These are phyloP conservation scores for Magnolia sinica DNA, from an alignment of 164 flowering plant genomes.

Conservation along the genomic window DNA sequence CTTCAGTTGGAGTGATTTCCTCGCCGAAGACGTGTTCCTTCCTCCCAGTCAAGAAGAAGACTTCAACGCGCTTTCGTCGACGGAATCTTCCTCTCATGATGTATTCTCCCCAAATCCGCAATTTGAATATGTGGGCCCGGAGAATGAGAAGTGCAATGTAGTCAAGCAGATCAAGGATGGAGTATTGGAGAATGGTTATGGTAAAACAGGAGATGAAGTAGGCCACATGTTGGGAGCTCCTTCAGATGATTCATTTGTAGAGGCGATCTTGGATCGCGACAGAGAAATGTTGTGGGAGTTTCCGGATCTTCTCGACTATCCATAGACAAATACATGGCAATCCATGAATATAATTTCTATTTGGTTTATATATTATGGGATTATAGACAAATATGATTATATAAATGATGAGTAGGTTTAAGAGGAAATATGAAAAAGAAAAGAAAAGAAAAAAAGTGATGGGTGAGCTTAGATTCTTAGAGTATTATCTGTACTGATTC, in stretches of 20 bases:
- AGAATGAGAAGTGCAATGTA: background rate
- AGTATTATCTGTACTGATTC: too few relatives aligned
- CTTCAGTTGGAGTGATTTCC: constrained; percentile 50
- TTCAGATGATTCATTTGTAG: constrained; percentile 57
- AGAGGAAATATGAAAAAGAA: background rate
- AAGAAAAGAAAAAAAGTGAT: too few relatives aligned
- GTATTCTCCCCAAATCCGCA: background rate
- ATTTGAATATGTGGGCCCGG: constrained; percentile 2
- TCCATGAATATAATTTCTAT: background rate
- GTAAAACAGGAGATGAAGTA: background rate
- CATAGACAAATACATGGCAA: background rate
- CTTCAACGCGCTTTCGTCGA: background rate
- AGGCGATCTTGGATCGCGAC: constrained; percentile 58
- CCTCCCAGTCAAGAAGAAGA: constrained; percentile 13
- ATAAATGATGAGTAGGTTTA: background rate
- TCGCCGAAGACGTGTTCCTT: constrained; percentile 28
- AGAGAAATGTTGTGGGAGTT: constrained; percentile 46
- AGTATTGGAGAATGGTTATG: background rate
- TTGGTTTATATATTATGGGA: background rate
- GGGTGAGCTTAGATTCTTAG: too few relatives aligned
- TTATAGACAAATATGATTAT: background rate
- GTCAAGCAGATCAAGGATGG: background rate
- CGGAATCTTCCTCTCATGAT: constrained; percentile 6
- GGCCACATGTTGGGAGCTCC: constrained; percentile 14
- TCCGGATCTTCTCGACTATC: constrained; percentile 44